A percentile compares a stretch with the other conserved stretches of the same genome.
These are phyloP conservation scores for Singerocomus rubriflavus DNA, from an alignment of 1,284 basidiomycete species.

Conservation along the genomic window DNA sequence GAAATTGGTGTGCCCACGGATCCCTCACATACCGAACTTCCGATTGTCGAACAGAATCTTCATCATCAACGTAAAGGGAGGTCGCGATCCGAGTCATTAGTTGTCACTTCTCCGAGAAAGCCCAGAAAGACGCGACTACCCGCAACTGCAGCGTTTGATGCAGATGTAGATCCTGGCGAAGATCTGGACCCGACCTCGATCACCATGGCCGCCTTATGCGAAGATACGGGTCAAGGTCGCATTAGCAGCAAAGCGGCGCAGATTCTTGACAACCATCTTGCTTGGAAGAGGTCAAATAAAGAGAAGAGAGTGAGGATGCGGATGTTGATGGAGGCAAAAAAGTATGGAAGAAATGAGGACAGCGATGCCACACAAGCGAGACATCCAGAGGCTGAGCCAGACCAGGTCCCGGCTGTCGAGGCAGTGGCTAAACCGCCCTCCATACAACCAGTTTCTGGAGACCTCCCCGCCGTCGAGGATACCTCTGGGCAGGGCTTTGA, in stretches of 20 bases:
- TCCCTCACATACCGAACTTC: constrained; percentile 2
- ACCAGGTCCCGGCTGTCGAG: constrained; percentile 6
- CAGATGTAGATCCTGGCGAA: constrained; percentile 62
- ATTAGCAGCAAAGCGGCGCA: constrained; percentile 69
- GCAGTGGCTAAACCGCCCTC: constrained; percentile 5
- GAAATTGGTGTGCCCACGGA: not conserved
- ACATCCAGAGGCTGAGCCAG: constrained; percentile 16
- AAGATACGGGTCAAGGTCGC: constrained; percentile 69
- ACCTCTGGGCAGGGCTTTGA: constrained; percentile 59
- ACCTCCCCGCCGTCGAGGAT: constrained; percentile 27
- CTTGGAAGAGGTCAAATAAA: constrained; percentile 63
- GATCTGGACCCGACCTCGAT: constrained; percentile 71
- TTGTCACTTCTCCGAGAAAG: constrained; percentile 17
- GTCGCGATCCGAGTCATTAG: constrained; percentile 16
- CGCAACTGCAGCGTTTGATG: constrained; percentile 52
- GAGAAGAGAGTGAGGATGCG: constrained; percentile 63
- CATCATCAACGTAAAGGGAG: constrained; percentile 10
- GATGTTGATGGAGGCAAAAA: constrained; percentile 62
- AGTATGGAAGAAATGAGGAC: constrained; percentile 60
- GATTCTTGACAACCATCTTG: constrained; percentile 61
- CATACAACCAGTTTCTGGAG: constrained; percentile 10
- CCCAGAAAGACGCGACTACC: constrained; percentile 36
- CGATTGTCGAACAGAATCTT: constrained; percentile 5
- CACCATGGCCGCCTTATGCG: constrained; percentile 75
- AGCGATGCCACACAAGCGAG: constrained; percentile 23